These are phyloP conservation scores for Colletotrichum paranaense DNA, from an alignment of 2,329 filamentous ascomycete species.

Conservation along the genomic window DNA sequence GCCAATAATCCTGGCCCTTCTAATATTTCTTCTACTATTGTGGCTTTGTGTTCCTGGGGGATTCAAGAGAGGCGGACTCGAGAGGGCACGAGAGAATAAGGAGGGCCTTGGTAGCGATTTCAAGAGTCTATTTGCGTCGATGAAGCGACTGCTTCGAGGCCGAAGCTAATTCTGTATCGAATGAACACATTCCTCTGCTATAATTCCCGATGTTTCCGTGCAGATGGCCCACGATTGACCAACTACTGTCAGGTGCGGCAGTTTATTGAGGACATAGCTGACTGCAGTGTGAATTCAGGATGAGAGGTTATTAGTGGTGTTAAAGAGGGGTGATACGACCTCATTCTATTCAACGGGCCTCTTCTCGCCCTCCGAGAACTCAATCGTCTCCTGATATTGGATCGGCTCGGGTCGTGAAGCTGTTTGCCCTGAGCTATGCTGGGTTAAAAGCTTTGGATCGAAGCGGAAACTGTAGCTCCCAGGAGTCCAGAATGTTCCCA, in stretches of 20 bases:
- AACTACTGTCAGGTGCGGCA: too few relatives aligned
- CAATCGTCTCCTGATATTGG: conserved; percentile 11
- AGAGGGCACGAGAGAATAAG: conserved; percentile 50
- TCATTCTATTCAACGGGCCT: conserved; percentile 55
- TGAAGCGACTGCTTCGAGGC: background rate
- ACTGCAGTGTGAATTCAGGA: conserved; percentile 84
- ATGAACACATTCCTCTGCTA: background rate
- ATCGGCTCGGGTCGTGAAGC: background rate
- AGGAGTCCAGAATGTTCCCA: conserved; percentile 86
- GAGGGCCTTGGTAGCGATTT: conserved; percentile 50
- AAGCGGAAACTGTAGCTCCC: conserved; percentile 60
- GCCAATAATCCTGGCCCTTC: conserved; percentile 62
- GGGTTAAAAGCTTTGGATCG: background rate
- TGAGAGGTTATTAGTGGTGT: conserved; percentile 83
- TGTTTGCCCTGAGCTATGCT: background rate
- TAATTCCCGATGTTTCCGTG: background rate
- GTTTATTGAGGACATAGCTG: conserved; percentile 57
- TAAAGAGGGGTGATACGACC: conserved; percentile 74
- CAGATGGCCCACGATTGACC: too few relatives aligned
- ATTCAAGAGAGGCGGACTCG: conserved; percentile 51
- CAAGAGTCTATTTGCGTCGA: conserved; percentile 7
- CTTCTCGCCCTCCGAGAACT: conserved; percentile 21
- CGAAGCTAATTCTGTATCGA: background rate
- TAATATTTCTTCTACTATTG: conserved; percentile 55
- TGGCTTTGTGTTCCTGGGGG: conserved; percentile 59